These are phyloP conservation scores for Lablab purpureus DNA, from an alignment of 306 rosid genomes.

Conservation along the genomic window DNA sequence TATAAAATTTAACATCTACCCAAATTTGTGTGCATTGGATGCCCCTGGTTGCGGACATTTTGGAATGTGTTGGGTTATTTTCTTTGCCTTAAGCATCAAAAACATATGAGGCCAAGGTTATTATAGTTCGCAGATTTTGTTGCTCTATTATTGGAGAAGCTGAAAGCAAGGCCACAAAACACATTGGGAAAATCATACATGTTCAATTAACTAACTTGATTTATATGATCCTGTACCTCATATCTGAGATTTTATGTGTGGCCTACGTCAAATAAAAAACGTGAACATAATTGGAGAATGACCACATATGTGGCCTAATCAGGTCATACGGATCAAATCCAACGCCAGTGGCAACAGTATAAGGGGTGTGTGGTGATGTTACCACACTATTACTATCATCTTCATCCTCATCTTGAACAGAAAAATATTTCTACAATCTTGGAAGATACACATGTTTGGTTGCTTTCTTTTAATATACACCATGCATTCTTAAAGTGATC, in stretches of 20 bases:
- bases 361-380: constrained; percentile 37
- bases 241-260: constrained; percentile 49
- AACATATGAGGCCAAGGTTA: constrained; percentile 39
- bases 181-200: constrained; percentile 16
- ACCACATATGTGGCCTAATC: constrained; percentile 49
- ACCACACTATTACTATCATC: constrained; percentile 30
- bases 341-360: background rate
- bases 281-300: constrained; percentile 39
- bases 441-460: constrained; percentile 62
- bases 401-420: constrained; percentile 50
- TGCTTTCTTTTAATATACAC: constrained; percentile 72
- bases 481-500: constrained; percentile 67
- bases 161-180: constrained; percentile 53
- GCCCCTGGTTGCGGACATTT: constrained; percentile 39
- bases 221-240: constrained; percentile 37
- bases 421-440: constrained; percentile 41
- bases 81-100: constrained; percentile 33
- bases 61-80: constrained; percentile 43
- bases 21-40: constrained; percentile 42
- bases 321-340: constrained; percentile 38
- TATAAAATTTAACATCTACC: constrained; percentile 34
- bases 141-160: constrained; percentile 53
- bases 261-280: constrained; percentile 40
- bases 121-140: constrained; percentile 35
- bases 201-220: constrained; percentile 28